phyloP scores from a whole-genome alignment of 1,284 basidiomycete species.

The Ganoderma lucidum region DNA sequence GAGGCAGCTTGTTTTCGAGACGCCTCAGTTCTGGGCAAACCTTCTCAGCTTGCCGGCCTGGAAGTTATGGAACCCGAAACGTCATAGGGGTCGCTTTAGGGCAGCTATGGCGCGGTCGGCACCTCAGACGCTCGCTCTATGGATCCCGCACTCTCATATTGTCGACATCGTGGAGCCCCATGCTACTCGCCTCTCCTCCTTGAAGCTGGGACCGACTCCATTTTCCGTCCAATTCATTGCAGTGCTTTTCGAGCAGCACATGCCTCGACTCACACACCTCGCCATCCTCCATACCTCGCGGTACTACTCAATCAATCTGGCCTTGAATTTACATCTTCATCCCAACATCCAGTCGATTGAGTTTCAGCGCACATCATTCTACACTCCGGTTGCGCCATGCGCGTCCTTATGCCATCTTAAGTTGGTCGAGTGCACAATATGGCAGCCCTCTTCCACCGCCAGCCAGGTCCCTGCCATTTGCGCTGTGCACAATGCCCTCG shows the following conservation, averaged over 20 bases:
- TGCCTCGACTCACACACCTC: neutral
- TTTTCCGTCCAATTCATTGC: neutral
- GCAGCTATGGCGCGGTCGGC: neutral
- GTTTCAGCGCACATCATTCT: neutral
- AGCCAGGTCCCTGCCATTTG: neutral
- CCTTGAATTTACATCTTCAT: neutral
- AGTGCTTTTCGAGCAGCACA: neutral
- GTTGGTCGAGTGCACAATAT: neutral
- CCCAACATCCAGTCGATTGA: neutral
- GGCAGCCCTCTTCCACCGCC: neutral
- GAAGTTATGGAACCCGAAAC: too few relatives aligned
- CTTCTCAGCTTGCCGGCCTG: neutral
- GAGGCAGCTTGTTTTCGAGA: neutral
- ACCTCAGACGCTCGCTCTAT: neutral
- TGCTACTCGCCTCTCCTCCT: neutral
- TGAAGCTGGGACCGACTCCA: neutral
- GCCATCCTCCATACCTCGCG: neutral
- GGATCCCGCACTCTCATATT: neutral
- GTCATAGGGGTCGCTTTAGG: neutral
- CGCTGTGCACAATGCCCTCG: neutral
- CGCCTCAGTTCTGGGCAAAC: constrained; percentile 9
- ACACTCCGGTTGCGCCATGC: neutral
- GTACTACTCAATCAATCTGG: neutral
- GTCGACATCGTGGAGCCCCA: neutral
- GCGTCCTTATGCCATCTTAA: neutral